Conservation (phyloP, 768 basidiomycete species). For the Pulveroboletus ravenelii region DNA sequence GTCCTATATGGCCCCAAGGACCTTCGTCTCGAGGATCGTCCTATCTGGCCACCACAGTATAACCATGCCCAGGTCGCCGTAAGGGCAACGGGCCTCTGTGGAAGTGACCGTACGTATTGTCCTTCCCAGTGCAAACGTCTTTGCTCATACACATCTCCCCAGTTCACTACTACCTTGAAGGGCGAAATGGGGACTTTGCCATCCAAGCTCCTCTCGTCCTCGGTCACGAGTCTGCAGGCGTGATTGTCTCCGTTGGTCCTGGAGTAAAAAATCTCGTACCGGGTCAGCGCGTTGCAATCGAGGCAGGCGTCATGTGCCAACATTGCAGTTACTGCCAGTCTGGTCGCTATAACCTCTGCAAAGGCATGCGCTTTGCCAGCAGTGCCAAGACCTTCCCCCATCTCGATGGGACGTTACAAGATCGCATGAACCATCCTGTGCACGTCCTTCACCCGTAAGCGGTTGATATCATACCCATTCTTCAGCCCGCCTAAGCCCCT, state of each 20-base stretch:
- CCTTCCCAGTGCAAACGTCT: not conserved
- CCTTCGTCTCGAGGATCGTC: constrained; percentile 73
- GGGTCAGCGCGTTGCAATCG: constrained; percentile 90
- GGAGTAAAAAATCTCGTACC: constrained; percentile 58
- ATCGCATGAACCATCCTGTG: constrained; percentile 84
- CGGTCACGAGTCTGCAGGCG: constrained; percentile 90
- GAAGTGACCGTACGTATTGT: constrained; percentile 62
- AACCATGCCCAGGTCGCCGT: constrained; percentile 80
- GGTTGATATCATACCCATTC: not conserved
- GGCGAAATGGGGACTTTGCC: constrained; percentile 89
- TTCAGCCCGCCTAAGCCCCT: constrained; percentile 9
- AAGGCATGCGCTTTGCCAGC: constrained; percentile 81
- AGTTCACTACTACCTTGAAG: constrained; percentile 92
- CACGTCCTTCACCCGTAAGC: constrained; percentile 84
- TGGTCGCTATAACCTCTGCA: constrained; percentile 92
- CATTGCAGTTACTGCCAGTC: constrained; percentile 63
- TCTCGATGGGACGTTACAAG: constrained; percentile 86
- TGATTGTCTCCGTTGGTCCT: constrained; percentile 78
- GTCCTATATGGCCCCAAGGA: constrained; percentile 84
- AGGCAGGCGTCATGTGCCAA: constrained; percentile 87
- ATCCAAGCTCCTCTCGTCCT: constrained; percentile 83
- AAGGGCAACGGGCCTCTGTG: constrained; percentile 85
- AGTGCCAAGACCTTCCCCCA: constrained; percentile 92
- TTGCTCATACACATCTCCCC: constrained; percentile 4
- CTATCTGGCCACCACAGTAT: constrained; percentile 62